A percentile compares a stretch with the other conserved stretches of the same genome.
phyloP scores from a whole-genome alignment of 305 asterid genomes.

The Fraxinus floribunda region DNA sequence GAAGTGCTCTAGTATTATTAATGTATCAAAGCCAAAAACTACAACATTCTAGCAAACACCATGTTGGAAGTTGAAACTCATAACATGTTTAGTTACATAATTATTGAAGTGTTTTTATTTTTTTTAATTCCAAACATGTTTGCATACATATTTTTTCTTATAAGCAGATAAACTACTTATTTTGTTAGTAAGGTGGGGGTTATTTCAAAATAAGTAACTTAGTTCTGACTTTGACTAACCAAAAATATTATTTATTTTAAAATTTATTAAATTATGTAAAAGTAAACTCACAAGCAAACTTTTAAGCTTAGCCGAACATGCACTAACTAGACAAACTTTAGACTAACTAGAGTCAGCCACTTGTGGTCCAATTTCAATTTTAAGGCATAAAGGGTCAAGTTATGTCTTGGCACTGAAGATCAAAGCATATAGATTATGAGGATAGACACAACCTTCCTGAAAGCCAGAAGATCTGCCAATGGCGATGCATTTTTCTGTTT shows the following conservation, averaged over 20 bases:
- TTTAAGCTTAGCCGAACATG: not conserved
- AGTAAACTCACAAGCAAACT: not conserved
- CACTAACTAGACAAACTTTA: not conserved
- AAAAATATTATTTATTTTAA: not conserved
- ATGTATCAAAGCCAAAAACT: not conserved
- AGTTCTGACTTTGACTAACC: not conserved
- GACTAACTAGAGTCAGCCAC: not conserved
- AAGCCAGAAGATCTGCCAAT: conserved; percentile 85
- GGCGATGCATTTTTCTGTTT: conserved; percentile 86
- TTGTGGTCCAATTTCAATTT: not conserved
- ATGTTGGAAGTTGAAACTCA: not conserved
- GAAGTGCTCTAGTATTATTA: not conserved
- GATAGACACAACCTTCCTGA: conserved; percentile 59
- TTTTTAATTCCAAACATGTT: not conserved
- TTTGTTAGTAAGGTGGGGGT: not conserved
- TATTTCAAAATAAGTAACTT: not conserved
- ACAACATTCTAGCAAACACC: not conserved
- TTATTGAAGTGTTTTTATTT: too few species aligned
- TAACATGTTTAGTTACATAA: not conserved
- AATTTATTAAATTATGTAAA: not conserved
- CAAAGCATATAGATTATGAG: conserved; percentile 3
- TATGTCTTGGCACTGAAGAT: not conserved
- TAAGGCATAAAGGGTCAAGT: not conserved
- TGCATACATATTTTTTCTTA: not conserved
- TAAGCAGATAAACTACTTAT: not conserved